Base-by-base conservation (phyloP, 2,329 filamentous ascomycete species). In the Xylariales sp. region DNA sequence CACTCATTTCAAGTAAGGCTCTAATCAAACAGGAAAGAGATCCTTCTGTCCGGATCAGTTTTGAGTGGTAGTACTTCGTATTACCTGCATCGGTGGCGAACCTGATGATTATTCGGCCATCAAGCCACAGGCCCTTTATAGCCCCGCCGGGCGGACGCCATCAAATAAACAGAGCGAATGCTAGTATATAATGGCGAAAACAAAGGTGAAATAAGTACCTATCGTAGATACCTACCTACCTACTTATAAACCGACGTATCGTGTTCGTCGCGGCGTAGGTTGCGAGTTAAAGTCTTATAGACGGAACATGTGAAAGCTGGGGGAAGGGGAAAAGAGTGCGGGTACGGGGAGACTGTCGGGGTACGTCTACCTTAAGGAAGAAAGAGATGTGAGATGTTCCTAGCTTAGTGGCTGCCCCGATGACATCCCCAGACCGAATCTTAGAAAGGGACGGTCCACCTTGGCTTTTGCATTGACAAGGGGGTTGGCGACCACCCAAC, bases 361-460 rank as follows among this genome's bases (percentile, higher is more conserved):
- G 57, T 43, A 43, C 28, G 16, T n/a, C 41, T 53, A 61, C 12
- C 6, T 49, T 4, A 49, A 52, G 52, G 43, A 43, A 67, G 60
- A 56, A 41, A 57, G 43, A 50, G 56, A 60, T 56, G 48, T 59
- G 43, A 50, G 56, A 60, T 56, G 48, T 59, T 45, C 54, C 49
- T 34, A 32, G 62, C 32, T 52, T 28, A 39, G 8, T 39, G 12
- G 62, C 30, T 45, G 39, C 52, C 56, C 49, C 63, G 16, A 55
- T 55, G 53, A 54, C 34, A 65, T 62, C 57, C 65, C 56, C 57
- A 61, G 65, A 68, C 61, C 58, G 53, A 58, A 62, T 62, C 58
- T 61, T 48, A 67, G 53, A 56, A 65, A 43, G 34, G 46, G 50
- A 36, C 23, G 36, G 36, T 39, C 48, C 55, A 55, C 50, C 36